Base-by-base conservation (phyloP, 345 rosid species). In the Salix koriyanagi region DNA sequence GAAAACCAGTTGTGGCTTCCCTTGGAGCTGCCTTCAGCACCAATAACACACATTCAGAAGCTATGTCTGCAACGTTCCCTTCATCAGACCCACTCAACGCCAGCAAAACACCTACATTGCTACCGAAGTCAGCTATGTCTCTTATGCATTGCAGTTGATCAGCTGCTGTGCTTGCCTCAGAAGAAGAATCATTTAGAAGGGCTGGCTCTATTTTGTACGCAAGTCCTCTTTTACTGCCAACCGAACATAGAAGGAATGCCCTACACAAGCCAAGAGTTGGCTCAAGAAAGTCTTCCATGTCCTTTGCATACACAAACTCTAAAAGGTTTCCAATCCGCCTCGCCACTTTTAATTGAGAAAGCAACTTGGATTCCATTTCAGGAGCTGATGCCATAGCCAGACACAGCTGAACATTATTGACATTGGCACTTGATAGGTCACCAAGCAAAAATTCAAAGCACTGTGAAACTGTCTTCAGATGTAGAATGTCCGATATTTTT, bases 251-350 rank as follows among this genome's bases (percentile, higher is more conserved):
- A 79, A 96, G 94, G 70, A 96, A 88, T 56, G 99, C 91, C 79
- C 87, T 88, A 75, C 94, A 92, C 71, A 96, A 85, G 76, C 87
- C 89, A 61, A 96, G 91, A 50, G 95, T 88, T 36, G 99, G 98
- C 75, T 96, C 97, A 0, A 96, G 90, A 83, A 93, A 96, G 86
- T 96, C 98, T 83, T 90, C 99, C 99, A 96, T 93, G 64, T 89
- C 96, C 87, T 89, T 96, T n/a, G 96, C 92, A 71, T 79, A 83
- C 44, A 89, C 96, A 71, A 90, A 86, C 84, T 96, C 99, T 87
- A 96, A 75, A 37, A 96, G 91, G 82, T 91, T 93, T 66, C 99
- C 98, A 44, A 93, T 87, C 82, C 87, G 92, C 75, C 99, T 83
- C 44, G 88, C 98, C 44, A 91, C 94, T 83, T 90, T 90, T 46